Evolutionary conservation across 164 flowering plant species (phyloP), one percentile per base, ranked within the genome.

Genomic region (Tetrastigma voinierianum): DNA sequence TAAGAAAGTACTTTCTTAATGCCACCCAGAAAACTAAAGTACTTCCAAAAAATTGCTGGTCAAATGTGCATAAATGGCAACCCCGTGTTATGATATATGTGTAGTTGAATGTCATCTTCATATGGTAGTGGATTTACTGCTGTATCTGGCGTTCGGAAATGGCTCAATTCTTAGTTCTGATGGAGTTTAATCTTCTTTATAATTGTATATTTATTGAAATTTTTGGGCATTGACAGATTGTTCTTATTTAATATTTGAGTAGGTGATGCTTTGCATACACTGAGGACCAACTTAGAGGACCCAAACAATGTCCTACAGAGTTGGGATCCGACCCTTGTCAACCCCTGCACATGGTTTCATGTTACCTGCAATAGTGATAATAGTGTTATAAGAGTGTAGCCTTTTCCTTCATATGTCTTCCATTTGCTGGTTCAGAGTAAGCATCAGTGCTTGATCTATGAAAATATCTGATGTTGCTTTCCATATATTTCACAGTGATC

Each of bases 271-370:
- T 78, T 93, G 71, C 93, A 88, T 61, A 85, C 66, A 55, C 81
- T 93, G n/a, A 71, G 92, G 62, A 66, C 73, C 64, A 93, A 81
- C 76, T 80, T 93, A 61, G 16, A 62, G n/a, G 96, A 93, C 80
- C 98, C 98, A 32, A 89, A 84, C 70, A 88, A 87, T 80, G 94
- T 91, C 46, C 76, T 93, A 25, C 96, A 93, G 74, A 91, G 96
- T 77, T 93, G 98, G 98, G 97, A 93, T 78, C 96, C 96, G 43
- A 91, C 96, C 7, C 90, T 93, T 52, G 97, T 91, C 53, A 93
- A 89, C 59, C 98, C 98, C 4, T 93, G 98, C 74, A 91, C 97
- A 44, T 91, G 98, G 98, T 89, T 89, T 74, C 98, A 93, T 79
- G 96, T 93, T 47, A 91, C 96, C 49, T 91, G 98, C 76, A 90